These are phyloP conservation scores for Lactarius hengduanensis DNA, from an alignment of 768 basidiomycete genomes.

Conservation along the genomic window DNA sequence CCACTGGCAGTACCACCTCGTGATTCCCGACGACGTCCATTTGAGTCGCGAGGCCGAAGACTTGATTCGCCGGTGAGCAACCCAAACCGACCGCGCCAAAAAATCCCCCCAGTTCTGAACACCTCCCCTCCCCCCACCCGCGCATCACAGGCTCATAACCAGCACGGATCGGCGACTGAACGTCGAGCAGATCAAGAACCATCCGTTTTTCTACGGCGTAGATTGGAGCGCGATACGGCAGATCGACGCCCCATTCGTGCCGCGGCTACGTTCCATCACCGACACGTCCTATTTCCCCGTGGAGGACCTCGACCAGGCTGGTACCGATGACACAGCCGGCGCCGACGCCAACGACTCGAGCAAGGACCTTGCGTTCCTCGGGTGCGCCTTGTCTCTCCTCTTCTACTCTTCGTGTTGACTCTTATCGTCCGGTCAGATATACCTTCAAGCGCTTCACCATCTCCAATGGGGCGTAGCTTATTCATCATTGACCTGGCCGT, in stretches of 20 bases:
- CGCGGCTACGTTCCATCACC: slow-evolving; percentile 87
- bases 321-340: slow-evolving; percentile 45
- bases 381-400: slow-evolving; percentile 37
- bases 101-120: slow-evolving; percentile 7
- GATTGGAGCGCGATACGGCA: slow-evolving; percentile 86
- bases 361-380: slow-evolving; percentile 61
- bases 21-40: slow-evolving; percentile 93
- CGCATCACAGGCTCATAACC: slow-evolving; percentile 64
- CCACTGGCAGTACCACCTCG: slow-evolving; percentile 85
- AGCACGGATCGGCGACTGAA: slow-evolving; percentile 74
- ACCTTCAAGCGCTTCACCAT: slow-evolving; percentile 77
- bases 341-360: slow-evolving; percentile 43
- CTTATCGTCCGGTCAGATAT: slow-evolving; percentile 47
- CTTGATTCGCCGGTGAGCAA: slow-evolving; percentile 69
- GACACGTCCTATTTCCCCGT: slow-evolving; percentile 99
- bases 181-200: slow-evolving; percentile 86
- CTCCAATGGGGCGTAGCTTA: slow-evolving; percentile 53
- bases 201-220: slow-evolving; percentile 94
- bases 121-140: background rate
- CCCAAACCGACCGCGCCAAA: background rate
- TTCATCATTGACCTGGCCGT: background rate
- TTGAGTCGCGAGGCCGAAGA: slow-evolving; percentile 90
- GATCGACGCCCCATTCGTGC: slow-evolving; percentile 96
- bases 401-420: background rate
- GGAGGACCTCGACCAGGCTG: slow-evolving; percentile 81